Percentiles rank a stretch among this genome's conserved stretches.
phyloP scores from a whole-genome alignment of 768 basidiomycete genomes.

The Tricholoma hemisulphureum region DNA sequence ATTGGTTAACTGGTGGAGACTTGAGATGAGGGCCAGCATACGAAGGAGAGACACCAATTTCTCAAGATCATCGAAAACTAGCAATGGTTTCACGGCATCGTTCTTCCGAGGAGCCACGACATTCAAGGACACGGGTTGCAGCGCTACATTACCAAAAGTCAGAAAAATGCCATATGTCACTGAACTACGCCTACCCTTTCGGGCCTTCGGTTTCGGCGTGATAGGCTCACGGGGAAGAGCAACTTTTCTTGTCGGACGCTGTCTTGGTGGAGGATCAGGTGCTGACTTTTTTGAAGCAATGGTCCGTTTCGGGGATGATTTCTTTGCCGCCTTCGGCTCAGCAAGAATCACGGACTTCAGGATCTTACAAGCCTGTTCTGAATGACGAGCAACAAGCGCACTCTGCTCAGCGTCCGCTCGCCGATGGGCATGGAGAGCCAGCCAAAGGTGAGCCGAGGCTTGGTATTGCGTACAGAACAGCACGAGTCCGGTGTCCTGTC shows the following conservation, averaged over 20 bases:
- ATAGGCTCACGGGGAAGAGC: slow-evolving; percentile 30
- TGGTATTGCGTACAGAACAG: slow-evolving; percentile 46
- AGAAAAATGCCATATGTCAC: neutral
- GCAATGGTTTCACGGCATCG: slow-evolving; percentile 11
- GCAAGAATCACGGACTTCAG: slow-evolving; percentile 39
- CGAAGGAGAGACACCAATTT: slow-evolving; percentile 52
- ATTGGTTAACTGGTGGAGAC: neutral
- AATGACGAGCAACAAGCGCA: slow-evolving; percentile 46
- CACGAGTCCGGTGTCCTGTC: slow-evolving; percentile 33
- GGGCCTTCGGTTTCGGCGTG: slow-evolving; percentile 44
- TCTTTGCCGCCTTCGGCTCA: slow-evolving; percentile 20
- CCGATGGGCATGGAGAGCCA: slow-evolving; percentile 69
- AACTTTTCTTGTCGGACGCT: slow-evolving; percentile 14
- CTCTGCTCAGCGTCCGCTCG: slow-evolving; percentile 43
- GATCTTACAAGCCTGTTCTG: slow-evolving; percentile 50
- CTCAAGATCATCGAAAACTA: slow-evolving; percentile 39
- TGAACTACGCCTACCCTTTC: slow-evolving; percentile 28
- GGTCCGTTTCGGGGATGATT: slow-evolving; percentile 24
- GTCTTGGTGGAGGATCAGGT: slow-evolving; percentile 6
- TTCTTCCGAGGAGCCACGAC: slow-evolving; percentile 23
- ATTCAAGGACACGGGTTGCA: slow-evolving; percentile 31
- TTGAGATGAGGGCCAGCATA: slow-evolving; percentile 29
- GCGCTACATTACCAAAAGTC: slow-evolving; percentile 16
- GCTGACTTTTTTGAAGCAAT: slow-evolving; percentile 17
- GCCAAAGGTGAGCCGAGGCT: slow-evolving; percentile 61